phyloP scores from a whole-genome alignment of 164 flowering plant genomes.

The Warburgia ugandensis region DNA sequence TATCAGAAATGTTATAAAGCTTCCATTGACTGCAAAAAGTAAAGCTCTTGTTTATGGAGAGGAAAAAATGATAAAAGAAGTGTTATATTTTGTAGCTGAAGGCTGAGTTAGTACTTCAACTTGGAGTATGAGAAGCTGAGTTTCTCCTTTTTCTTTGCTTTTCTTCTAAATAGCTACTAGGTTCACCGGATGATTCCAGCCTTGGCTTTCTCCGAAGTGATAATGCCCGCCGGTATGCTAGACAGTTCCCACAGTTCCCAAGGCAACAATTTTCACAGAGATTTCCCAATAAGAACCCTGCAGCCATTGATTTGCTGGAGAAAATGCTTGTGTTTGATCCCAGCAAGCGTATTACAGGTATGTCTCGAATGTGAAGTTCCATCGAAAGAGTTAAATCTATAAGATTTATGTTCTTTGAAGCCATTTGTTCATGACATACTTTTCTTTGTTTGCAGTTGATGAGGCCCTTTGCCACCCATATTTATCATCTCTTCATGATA shows the following conservation, averaged over 20 bases:
- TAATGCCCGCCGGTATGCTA: constrained; percentile 80
- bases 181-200: constrained; percentile 92
- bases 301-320: constrained; percentile 74
- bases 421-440: not conserved
- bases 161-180: constrained; percentile 52
- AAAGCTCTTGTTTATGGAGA: too few species aligned
- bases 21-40: too few species aligned
- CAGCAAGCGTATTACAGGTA: constrained; percentile 84
- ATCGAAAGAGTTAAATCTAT: not conserved
- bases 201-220: constrained; percentile 95
- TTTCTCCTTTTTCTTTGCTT: not conserved
- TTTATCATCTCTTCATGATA: constrained; percentile 76
- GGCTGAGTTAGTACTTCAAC: too few species aligned
- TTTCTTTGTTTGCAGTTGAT: constrained; percentile 45
- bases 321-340: constrained; percentile 97
- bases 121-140: not conserved
- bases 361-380: not conserved
- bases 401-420: not conserved
- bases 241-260: constrained; percentile 88
- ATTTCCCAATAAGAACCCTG: constrained; percentile 63
- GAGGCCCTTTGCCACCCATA: constrained; percentile 88
- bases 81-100: too few species aligned
- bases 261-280: constrained; percentile 54
- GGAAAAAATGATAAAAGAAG: too few species aligned
- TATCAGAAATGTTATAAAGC: too few species aligned